These are phyloP conservation scores for Vitellaria paradoxa DNA, from an alignment of 179 eudicot species.

Conservation along the genomic window DNA sequence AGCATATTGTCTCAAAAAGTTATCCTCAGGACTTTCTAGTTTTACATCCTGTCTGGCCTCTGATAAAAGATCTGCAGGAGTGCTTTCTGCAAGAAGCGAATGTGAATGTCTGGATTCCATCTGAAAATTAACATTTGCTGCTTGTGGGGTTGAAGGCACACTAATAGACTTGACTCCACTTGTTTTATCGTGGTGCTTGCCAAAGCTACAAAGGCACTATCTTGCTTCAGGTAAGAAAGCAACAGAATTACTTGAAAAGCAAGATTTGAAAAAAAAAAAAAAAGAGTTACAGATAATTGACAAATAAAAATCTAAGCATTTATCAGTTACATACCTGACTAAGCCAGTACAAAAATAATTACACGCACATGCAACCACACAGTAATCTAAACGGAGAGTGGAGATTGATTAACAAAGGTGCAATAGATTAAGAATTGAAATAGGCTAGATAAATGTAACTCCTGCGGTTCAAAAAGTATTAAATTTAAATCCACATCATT, in stretches of 20 bases:
- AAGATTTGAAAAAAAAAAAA: too few species aligned
- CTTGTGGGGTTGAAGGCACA: constrained; percentile 93
- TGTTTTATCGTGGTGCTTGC: constrained; percentile 78
- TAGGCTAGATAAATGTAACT: too few species aligned
- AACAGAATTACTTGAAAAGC: background rate
- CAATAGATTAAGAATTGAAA: too few species aligned
- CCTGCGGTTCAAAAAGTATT: too few species aligned
- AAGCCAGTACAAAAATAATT: background rate
- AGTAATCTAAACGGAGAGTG: background rate
- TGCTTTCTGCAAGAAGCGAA: constrained; percentile 64
- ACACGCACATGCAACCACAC: background rate
- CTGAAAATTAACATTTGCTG: constrained; percentile 60
- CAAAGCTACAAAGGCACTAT: constrained; percentile 60
- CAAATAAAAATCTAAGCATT: background rate
- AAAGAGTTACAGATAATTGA: background rate
- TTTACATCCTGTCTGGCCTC: constrained; percentile 53
- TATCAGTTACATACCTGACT: background rate
- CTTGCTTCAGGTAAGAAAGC: constrained; percentile 74
- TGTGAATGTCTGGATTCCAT: constrained; percentile 65
- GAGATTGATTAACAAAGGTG: background rate
- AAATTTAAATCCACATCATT: too few species aligned
- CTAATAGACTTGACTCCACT: constrained; percentile 82
- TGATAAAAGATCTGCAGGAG: constrained; percentile 52
- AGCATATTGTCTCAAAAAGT: constrained; percentile 63
- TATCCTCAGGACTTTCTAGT: constrained; percentile 57